Conservation (phyloP, 2,329 filamentous ascomycete genomes). For the Setomelanomma holmii region DNA sequence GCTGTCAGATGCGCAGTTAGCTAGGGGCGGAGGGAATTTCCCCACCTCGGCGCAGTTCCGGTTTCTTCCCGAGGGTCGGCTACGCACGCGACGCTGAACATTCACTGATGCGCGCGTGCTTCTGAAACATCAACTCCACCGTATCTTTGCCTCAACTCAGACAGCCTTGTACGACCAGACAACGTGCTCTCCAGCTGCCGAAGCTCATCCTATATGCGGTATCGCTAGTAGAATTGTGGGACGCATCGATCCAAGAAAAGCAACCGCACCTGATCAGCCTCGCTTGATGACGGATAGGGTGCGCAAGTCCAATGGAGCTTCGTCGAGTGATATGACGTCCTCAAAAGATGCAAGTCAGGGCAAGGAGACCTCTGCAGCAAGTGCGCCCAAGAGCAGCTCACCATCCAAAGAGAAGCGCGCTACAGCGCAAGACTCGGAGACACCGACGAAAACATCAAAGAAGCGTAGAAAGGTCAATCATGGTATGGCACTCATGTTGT, state of each 20-base stretch:
- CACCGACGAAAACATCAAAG: constrained; percentile 49
- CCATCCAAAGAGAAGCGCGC: constrained; percentile 38
- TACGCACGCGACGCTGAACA: constrained; percentile 37
- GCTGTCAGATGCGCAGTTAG: constrained; percentile 15
- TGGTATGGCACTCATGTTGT: constrained; percentile 47
- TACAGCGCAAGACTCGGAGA: constrained; percentile 37
- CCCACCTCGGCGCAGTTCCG: constrained; percentile 28
- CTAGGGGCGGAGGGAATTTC: constrained; percentile 10
- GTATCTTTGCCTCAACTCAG: constrained; percentile 20
- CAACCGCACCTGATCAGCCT: constrained; percentile 37
- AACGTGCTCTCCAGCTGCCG: constrained; percentile 36
- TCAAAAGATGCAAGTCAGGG: constrained; percentile 38
- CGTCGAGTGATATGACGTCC: constrained; percentile 42
- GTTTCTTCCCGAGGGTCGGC: constrained; percentile 29
- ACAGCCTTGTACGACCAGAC: constrained; percentile 31
- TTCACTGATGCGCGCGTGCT: constrained; percentile 35
- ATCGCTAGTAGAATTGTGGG: constrained; percentile 31
- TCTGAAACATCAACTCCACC: constrained; percentile 28
- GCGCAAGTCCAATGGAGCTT: constrained; percentile 47
- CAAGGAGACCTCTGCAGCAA: constrained; percentile 33
- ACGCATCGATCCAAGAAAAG: constrained; percentile 34
- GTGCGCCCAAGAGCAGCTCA: constrained; percentile 35
- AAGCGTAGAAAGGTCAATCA: constrained; percentile 63
- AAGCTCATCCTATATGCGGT: constrained; percentile 26
- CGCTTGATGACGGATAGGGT: constrained; percentile 49